A percentile compares a stretch with the other conserved stretches of the same genome.
phyloP scores from a whole-genome alignment of 73 alveolate genomes.

The Paramecium sonneborni region DNA sequence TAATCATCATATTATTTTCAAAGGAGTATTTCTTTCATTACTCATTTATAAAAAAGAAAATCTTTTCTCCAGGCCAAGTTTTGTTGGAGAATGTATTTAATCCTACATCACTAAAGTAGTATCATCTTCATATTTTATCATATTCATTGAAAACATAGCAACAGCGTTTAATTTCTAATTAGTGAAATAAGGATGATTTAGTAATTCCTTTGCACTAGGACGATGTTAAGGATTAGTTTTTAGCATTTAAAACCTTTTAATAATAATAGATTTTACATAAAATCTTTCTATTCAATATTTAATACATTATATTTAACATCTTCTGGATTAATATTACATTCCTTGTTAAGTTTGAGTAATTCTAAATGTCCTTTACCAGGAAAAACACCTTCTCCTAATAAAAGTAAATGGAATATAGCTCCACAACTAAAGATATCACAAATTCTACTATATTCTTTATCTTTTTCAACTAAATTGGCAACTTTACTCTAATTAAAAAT shows the following conservation, averaged over 20 bases:
- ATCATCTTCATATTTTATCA: neutral
- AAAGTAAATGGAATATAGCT: slow-evolving; percentile 41
- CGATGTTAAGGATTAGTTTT: neutral
- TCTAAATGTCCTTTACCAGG: slow-evolving; percentile 51
- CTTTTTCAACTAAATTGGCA: slow-evolving; percentile 31
- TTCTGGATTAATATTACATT: slow-evolving; percentile 24
- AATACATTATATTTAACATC: neutral
- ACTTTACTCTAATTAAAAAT: neutral
- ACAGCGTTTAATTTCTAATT: neutral
- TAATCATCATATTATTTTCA: neutral
- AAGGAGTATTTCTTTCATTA: neutral
- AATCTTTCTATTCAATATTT: neutral
- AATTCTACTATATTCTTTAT: neutral
- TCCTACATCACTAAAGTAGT: neutral
- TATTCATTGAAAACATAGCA: neutral
- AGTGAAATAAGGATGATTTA: neutral
- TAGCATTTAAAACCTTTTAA: neutral
- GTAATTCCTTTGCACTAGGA: neutral
- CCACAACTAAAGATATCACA: slow-evolving; percentile 58
- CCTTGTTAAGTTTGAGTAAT: slow-evolving; percentile 6
- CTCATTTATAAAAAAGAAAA: neutral
- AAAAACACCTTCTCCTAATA: slow-evolving; percentile 22
- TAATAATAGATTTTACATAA: neutral
- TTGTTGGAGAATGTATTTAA: neutral
- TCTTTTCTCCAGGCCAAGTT: neutral